Base-by-base conservation (phyloP, 1,139 yeast genomes). In the Taphrina betulina region DNA sequence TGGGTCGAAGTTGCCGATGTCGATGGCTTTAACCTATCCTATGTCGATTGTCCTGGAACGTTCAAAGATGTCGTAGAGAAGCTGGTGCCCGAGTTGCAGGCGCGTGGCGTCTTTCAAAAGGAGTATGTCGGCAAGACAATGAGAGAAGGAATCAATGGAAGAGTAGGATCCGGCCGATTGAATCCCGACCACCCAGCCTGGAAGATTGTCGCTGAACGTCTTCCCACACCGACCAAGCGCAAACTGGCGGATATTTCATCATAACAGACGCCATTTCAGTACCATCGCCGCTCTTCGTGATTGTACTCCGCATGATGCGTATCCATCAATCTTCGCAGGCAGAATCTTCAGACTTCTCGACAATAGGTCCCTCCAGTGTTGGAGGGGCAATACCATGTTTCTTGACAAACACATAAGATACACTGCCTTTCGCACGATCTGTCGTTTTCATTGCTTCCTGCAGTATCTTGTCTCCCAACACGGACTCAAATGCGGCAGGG, bases 11-110 rank as follows among this genome's bases (percentile, higher is more conserved):
- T 60, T 10, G 65, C 72, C 3, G 72, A 67, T 34, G 64, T 72
- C 41, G 73, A 70, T 58, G 75, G 75, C 3, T 70, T 72, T 63
- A 72, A 72, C 53, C 63, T 72, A 29, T 63, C 70, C 2, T 69
- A 70, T 55, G 66, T 71, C 7, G 63, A 68, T 1, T 59, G 65
- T 28, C 74, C 74, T 1, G 72, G 70, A 31, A 64, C 72, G 34
- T 72, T 68, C 58, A 71, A 69, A 46, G 68, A 67, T 33, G 65
- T 72, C 50, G 68, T 71, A 29, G 71, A 72, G 23, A 53, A 64
- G 24, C 60, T 72, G 54, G 61, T 72, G 35, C 75, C 75, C 12
- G 75, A 70, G 57, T 60, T 72, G 45, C 70, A 68, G 48, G 65
- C 63, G 40, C 66, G 73, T 58, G 74, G 73, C 1, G 56, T 70